Percentiles rank a stretch among this genome's conserved stretches.
These are phyloP conservation scores for Penicillium sp. DNA, from an alignment of 2,329 filamentous ascomycete species.

Conservation along the genomic window DNA sequence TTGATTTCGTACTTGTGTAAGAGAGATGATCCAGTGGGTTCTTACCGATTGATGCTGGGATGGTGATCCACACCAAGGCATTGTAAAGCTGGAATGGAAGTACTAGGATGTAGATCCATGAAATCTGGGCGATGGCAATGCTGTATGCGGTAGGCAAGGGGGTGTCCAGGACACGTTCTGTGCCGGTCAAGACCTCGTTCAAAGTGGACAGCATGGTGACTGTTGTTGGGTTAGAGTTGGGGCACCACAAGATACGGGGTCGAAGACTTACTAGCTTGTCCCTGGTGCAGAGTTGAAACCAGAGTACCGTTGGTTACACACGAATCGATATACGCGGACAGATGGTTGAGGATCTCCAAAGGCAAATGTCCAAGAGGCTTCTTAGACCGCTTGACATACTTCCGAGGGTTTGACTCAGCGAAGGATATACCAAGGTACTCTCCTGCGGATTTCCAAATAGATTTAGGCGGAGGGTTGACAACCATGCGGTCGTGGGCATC, in stretches of 20 bases:
- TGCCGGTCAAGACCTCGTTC: slow-evolving; percentile 70
- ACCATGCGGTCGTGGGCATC: slow-evolving; percentile 50
- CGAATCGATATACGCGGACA: slow-evolving; percentile 66
- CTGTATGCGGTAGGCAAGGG: slow-evolving; percentile 79
- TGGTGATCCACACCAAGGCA: slow-evolving; percentile 68
- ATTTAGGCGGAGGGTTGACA: slow-evolving; percentile 43
- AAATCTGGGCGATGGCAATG: slow-evolving; percentile 82
- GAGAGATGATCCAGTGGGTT: background rate
- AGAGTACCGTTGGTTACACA: slow-evolving; percentile 50
- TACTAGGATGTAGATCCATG: slow-evolving; percentile 77
- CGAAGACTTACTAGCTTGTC: slow-evolving; percentile 37
- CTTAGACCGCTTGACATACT: slow-evolving; percentile 70
- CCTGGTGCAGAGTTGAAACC: slow-evolving; percentile 37
- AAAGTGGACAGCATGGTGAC: slow-evolving; percentile 63
- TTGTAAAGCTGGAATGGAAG: slow-evolving; percentile 76
- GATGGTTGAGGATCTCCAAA: slow-evolving; percentile 73
- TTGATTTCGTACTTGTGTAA: background rate
- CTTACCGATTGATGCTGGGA: slow-evolving; percentile 66
- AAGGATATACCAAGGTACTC: slow-evolving; percentile 76
- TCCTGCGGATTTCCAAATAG: slow-evolving; percentile 63
- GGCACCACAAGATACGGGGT: background rate
- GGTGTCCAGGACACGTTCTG: slow-evolving; percentile 77
- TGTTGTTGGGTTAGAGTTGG: slow-evolving; percentile 21
- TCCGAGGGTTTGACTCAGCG: slow-evolving; percentile 74
- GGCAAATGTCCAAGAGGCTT: slow-evolving; percentile 79